phyloP scores from a whole-genome alignment of 2,329 filamentous ascomycete genomes.

The Aspergillus chevalieri region DNA sequence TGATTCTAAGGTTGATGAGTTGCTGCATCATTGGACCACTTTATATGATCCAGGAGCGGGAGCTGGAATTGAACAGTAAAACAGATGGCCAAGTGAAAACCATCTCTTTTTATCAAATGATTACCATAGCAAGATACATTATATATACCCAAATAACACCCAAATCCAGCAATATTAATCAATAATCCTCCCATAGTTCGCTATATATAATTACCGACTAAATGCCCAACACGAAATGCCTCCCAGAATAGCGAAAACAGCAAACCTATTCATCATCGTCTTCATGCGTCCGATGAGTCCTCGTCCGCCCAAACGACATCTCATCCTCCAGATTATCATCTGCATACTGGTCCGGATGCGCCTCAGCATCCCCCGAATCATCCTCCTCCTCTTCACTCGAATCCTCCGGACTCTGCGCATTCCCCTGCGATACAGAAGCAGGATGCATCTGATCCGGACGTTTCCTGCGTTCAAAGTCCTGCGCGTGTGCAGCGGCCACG shows the following conservation, averaged over 20 bases:
- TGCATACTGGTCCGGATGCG: conserved; percentile 5
- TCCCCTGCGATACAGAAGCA: conserved; percentile 27
- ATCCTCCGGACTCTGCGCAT: conserved; percentile 29
- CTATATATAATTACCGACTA: no score
- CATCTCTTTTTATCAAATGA: no score
- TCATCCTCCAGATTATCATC: conserved; percentile 13
- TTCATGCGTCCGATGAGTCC: not conserved
- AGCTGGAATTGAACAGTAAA: no score
- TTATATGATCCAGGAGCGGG: not conserved
- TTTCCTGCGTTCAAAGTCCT: conserved; percentile 83
- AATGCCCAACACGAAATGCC: not conserved
- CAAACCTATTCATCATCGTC: not conserved
- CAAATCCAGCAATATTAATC: no score
- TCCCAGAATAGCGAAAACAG: not conserved
- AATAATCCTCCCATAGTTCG: no score
- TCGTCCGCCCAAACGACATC: conserved; percentile 5
- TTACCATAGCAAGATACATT: not conserved
- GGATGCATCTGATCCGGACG: conserved; percentile 42
- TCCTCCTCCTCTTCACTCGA: conserved; percentile 35
- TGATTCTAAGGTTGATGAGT: no score
- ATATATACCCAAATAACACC: not conserved
- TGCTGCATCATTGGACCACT: no score
- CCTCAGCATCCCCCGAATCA: conserved; percentile 10
- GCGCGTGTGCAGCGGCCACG: conserved; percentile 76
- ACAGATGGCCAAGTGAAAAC: no score